phyloP scores from a whole-genome alignment of 805 yeast genomes.

The Lipomyces spencermartinsiae region DNA sequence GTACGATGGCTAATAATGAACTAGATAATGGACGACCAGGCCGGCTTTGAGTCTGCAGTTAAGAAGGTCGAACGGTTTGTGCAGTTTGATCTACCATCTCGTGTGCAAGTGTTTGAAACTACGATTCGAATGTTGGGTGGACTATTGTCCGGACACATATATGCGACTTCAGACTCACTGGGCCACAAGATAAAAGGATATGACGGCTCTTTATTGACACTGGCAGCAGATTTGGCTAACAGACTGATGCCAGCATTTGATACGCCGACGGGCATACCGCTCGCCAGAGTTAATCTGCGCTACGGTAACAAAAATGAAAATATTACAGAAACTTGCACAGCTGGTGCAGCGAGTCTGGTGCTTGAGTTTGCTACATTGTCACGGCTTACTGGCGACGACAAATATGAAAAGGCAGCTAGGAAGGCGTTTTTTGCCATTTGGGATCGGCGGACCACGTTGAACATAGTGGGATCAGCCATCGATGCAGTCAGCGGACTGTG shows the following conservation, averaged over 20 bases:
- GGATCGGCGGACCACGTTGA: slow-evolving; percentile 65
- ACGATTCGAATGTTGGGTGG: slow-evolving; percentile 86
- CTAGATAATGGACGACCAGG: slow-evolving; percentile 60
- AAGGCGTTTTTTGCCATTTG: slow-evolving; percentile 73
- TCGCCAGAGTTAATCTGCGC: slow-evolving; percentile 76
- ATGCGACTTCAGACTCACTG: slow-evolving; percentile 58
- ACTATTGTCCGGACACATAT: slow-evolving; percentile 76
- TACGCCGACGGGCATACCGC: slow-evolving; percentile 67
- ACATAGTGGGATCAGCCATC: slow-evolving; percentile 79
- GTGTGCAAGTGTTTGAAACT: slow-evolving; percentile 87
- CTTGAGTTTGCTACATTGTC: slow-evolving; percentile 82
- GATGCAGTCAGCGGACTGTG: slow-evolving; percentile 64
- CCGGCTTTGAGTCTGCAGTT: slow-evolving; percentile 57
- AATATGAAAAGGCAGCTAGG: slow-evolving; percentile 68
- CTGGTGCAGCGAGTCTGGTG: slow-evolving; percentile 86
- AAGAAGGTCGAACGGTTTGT: slow-evolving; percentile 50
- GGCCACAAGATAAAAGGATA: slow-evolving; percentile 57
- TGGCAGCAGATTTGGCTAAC: slow-evolving; percentile 79
- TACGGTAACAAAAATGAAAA: slow-evolving; percentile 52
- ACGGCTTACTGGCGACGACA: slow-evolving; percentile 71
- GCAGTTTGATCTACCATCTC: slow-evolving; percentile 66
- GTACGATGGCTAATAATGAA: not conserved
- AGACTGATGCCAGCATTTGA: slow-evolving; percentile 73
- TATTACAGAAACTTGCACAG: slow-evolving; percentile 73
- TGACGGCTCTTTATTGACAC: slow-evolving; percentile 70